phyloP scores from a whole-genome alignment of 2,329 filamentous ascomycete species.

The Epicoccum sorghinum region DNA sequence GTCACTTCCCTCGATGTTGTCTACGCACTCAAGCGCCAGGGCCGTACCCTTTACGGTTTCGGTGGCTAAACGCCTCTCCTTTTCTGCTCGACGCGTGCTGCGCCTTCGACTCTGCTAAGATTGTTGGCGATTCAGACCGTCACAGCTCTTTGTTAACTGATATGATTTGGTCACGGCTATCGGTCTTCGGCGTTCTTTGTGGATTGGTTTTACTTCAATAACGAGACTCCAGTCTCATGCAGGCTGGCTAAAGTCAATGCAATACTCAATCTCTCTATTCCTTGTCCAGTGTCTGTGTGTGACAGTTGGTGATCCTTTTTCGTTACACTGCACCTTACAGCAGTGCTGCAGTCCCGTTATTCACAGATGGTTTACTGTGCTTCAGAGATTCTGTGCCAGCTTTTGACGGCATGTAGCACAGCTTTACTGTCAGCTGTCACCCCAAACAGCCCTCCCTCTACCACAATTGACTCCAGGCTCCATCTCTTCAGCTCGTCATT shows the following conservation, averaged over 20 bases:
- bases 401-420: slow-evolving; percentile 32
- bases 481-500: slow-evolving; percentile 38
- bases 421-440: slow-evolving; percentile 28
- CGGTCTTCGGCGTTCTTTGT: slow-evolving; percentile 40
- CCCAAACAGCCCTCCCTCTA: slow-evolving; percentile 40
- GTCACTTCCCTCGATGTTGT: slow-evolving; percentile 72
- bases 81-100: slow-evolving; percentile 25
- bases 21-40: slow-evolving; percentile 69
- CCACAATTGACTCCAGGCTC: slow-evolving; percentile 34
- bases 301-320: neutral
- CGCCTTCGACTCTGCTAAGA: slow-evolving; percentile 48
- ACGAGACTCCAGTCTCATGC: slow-evolving; percentile 26
- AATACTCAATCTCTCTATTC: slow-evolving; percentile 15
- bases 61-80: slow-evolving; percentile 69
- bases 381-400: slow-evolving; percentile 21
- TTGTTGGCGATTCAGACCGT: slow-evolving; percentile 50
- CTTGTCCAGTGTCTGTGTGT: neutral
- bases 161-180: slow-evolving; percentile 38
- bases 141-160: slow-evolving; percentile 33
- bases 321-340: neutral
- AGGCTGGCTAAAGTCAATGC: slow-evolving; percentile 38
- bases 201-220: slow-evolving; percentile 36
- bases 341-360: neutral
- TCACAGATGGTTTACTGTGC: no score
- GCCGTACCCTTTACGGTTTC: slow-evolving; percentile 82